A percentile compares a stretch with the other conserved stretches of the same genome.
Evolutionary conservation across 371 early-diverging fungal genomes (phyloP).

Genomic region (Mycotypha africana): DNA sequence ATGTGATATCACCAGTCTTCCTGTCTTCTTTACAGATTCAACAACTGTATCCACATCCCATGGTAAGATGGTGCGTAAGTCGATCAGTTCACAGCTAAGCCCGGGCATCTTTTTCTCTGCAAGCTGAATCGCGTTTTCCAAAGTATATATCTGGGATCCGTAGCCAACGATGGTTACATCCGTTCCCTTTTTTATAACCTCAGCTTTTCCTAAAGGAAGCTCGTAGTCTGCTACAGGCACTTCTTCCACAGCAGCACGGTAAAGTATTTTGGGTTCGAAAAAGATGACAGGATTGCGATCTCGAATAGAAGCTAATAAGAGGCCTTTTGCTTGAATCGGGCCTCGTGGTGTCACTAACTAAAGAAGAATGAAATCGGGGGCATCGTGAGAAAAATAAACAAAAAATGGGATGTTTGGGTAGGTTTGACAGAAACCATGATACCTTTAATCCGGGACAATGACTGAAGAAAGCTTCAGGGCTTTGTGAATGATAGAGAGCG

Average conservation of each 20-base stretch:
- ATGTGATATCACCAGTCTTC: slow-evolving; percentile 90
- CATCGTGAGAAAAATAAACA: slow-evolving; percentile 9
- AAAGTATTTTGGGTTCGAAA: slow-evolving; percentile 96
- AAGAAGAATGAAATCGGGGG: no score
- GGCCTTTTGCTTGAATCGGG: slow-evolving; percentile 96
- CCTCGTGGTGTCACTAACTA: slow-evolving; percentile 88
- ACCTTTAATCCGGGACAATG: slow-evolving; percentile 94
- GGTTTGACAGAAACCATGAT: no score
- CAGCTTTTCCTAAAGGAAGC: slow-evolving; percentile 92
- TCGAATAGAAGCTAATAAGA: slow-evolving; percentile 87
- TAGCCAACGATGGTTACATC: slow-evolving; percentile 94
- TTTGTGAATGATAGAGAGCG: slow-evolving; percentile 95
- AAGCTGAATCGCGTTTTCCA: slow-evolving; percentile 87
- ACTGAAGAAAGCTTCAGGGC: slow-evolving; percentile 94
- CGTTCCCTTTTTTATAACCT: slow-evolving; percentile 82
- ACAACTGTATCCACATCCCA: slow-evolving; percentile 93
- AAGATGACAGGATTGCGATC: slow-evolving; percentile 95
- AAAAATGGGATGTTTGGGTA: no score
- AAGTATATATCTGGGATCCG: slow-evolving; percentile 90
- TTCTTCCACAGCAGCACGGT: slow-evolving; percentile 94
- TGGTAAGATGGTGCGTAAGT: slow-evolving; percentile 87
- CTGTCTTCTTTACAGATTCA: slow-evolving; percentile 94
- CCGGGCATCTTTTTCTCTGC: slow-evolving; percentile 89
- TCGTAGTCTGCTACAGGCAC: slow-evolving; percentile 93
- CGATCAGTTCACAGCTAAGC: slow-evolving; percentile 90